These are phyloP conservation scores for Magnusiomyces fungicola DNA, from an alignment of 1,139 yeast genomes.

Conservation along the genomic window DNA sequence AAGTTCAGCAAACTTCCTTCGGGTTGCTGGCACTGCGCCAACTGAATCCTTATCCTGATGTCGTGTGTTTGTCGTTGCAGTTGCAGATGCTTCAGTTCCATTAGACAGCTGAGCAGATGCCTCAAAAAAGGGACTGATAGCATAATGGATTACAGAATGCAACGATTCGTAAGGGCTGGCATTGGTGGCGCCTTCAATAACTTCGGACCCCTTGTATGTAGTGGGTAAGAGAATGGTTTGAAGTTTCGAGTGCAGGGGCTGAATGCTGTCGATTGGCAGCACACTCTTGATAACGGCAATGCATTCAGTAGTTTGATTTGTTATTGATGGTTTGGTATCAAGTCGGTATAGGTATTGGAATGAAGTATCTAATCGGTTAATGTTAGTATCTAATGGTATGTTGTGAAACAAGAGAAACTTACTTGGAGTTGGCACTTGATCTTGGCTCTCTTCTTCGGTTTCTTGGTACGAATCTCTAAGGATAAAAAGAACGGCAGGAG, in stretches of 20 bases:
- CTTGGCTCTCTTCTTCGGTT: neutral
- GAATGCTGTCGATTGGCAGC: slow-evolving; percentile 30
- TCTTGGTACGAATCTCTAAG: slow-evolving; percentile 8
- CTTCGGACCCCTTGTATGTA: neutral
- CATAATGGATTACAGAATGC: slow-evolving; percentile 49
- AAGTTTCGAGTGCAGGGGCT: slow-evolving; percentile 38
- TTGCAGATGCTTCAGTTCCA: slow-evolving; percentile 14
- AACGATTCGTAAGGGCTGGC: slow-evolving; percentile 45
- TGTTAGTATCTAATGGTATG: too few relatives aligned
- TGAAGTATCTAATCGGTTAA: neutral
- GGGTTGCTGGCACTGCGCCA: slow-evolving; percentile 23
- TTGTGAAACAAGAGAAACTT: neutral
- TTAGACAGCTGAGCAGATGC: slow-evolving; percentile 27
- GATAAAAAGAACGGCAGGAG: slow-evolving; percentile 15
- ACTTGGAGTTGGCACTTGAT: neutral
- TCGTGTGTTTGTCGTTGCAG: slow-evolving; percentile 4
- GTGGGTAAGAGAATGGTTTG: slow-evolving; percentile 31
- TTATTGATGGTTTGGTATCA: slow-evolving; percentile 14
- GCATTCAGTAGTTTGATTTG: slow-evolving; percentile 18
- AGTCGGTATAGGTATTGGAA: slow-evolving; percentile 10
- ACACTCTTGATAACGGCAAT: slow-evolving; percentile 43
- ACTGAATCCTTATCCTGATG: slow-evolving; percentile 17
- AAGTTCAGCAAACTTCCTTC: slow-evolving; percentile 57
- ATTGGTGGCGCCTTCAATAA: slow-evolving; percentile 8
- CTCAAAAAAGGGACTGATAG: slow-evolving; percentile 49